Percentiles rank a stretch among this genome's conserved stretches.
Conservation (phyloP, 2,329 filamentous ascomycete species). For the Phoma sp. region DNA sequence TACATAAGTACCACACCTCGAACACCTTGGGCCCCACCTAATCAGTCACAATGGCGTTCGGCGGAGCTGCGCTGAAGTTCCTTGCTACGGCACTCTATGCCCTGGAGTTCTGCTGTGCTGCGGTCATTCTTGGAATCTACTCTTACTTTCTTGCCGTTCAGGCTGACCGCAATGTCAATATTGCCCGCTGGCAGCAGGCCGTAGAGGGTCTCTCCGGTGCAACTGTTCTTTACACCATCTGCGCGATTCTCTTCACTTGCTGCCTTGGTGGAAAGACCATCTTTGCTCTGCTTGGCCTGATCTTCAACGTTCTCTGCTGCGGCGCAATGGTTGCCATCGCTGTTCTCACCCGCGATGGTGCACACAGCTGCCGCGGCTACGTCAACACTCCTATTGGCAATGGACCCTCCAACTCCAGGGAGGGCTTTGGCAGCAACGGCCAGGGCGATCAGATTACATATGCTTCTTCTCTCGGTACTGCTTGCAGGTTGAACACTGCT, state of each 20-base stretch:
- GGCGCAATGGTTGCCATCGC: slow-evolving; percentile 84
- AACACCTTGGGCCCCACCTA: not conserved
- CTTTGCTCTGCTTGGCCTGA: slow-evolving; percentile 73
- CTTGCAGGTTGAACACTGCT: slow-evolving; percentile 78
- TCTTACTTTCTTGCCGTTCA: slow-evolving; percentile 83
- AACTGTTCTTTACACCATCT: slow-evolving; percentile 74
- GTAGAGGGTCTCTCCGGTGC: slow-evolving; percentile 75
- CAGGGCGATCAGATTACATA: slow-evolving; percentile 52
- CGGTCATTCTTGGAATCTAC: slow-evolving; percentile 75
- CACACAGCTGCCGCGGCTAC: slow-evolving; percentile 66
- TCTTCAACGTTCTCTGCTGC: slow-evolving; percentile 78
- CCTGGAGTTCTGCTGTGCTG: slow-evolving; percentile 74
- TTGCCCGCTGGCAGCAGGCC: slow-evolving; percentile 70
- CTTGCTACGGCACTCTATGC: slow-evolving; percentile 74
- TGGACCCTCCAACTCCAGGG: slow-evolving; percentile 60
- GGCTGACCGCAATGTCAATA: slow-evolving; percentile 66
- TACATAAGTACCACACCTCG: not conserved
- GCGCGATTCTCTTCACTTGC: slow-evolving; percentile 77
- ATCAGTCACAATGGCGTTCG: slow-evolving; percentile 59
- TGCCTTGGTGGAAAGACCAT: slow-evolving; percentile 75
- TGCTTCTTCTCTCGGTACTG: slow-evolving; percentile 58
- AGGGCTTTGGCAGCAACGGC: slow-evolving; percentile 55
- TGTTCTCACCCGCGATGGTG: slow-evolving; percentile 72
- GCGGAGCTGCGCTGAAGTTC: slow-evolving; percentile 69
- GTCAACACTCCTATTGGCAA: slow-evolving; percentile 73